Base-by-base conservation (phyloP, 352 stramenopile species). In the Aphanomyces astaci region DNA sequence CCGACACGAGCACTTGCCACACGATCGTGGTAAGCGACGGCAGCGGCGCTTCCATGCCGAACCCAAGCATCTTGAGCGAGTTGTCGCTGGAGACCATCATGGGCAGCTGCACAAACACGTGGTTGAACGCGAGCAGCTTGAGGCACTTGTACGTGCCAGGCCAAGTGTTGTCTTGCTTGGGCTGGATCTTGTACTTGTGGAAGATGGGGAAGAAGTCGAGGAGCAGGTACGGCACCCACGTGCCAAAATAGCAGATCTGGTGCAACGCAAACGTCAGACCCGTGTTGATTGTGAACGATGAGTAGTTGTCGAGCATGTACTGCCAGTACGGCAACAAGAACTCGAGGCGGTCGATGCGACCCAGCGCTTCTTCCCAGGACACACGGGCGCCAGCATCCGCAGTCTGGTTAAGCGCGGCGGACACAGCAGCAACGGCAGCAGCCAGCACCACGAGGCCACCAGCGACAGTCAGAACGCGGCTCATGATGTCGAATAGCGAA, bases 261-360 rank as follows among this genome's bases (percentile, higher is more conserved):
- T 71, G 64, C n/a, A 71, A 28, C 49, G 54, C 57, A 32, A 71
- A 71, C 30, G 64, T 71, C 15, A 64, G 30, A 17, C 53, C 53
- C 17, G 64, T 31, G 46, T 66, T 71, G 49, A 71, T 71, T 40
- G 53, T 64, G n/a, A 71, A 71, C 46, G 66, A 54, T 17, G 48
- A 48, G 64, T 66, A 71, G 24, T 71, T 71, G 52, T 71, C 54
- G 30, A 71, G 33, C 64, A 71, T 71, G 56, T 71, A 66, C 30
- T 71, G 28, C 64, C 64, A 71, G 52, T 52, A 52, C 49, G 64
- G 64, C 17, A 71, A 11, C 17, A 71, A 55, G 24, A 64, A 71
- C 22, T 64, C 63, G 25, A 66, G 57, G 9, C 33, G 30, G 56
- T 71, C 56, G 43, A 71, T 31, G 49, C 63, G 32, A 1, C 54